Evolutionary conservation across 2,329 filamentous ascomycete genomes (phyloP).

Genomic region (Lecanosticta acicola): DNA sequence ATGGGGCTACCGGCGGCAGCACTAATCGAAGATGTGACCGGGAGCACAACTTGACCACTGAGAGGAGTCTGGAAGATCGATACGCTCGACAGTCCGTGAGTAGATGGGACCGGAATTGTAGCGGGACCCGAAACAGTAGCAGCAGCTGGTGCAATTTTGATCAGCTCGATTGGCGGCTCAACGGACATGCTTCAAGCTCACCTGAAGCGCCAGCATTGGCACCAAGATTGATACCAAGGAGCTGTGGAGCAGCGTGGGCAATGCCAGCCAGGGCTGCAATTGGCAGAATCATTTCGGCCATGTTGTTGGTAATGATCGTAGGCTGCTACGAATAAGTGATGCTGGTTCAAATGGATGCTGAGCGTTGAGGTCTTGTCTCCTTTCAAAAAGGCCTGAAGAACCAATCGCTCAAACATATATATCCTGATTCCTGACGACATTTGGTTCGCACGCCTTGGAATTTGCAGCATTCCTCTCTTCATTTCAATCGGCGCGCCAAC

Average conservation of each 20-base stretch:
- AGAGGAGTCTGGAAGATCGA: too few species aligned
- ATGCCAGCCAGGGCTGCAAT: conserved; percentile 3
- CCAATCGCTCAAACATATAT: background rate
- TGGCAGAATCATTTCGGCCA: conserved; percentile 5
- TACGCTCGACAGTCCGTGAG: too few species aligned
- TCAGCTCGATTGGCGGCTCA: background rate
- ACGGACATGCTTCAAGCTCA: background rate
- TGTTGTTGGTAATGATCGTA: background rate
- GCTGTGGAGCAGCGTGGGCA: conserved; percentile 4
- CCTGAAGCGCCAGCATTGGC: background rate
- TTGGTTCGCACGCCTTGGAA: too few species aligned
- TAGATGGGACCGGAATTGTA: too few species aligned
- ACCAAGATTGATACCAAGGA: background rate
- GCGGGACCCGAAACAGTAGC: too few species aligned
- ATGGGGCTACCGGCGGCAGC: too few species aligned
- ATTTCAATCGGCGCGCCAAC: background rate
- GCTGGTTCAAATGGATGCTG: background rate
- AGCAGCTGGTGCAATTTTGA: background rate
- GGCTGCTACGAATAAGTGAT: conserved; percentile 1
- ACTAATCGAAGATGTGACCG: too few species aligned
- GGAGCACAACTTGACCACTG: too few species aligned
- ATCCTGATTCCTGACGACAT: background rate
- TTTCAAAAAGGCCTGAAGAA: background rate
- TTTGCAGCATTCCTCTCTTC: background rate
- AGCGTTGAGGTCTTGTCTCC: background rate